A percentile compares a stretch with the other conserved stretches of the same genome.
Evolutionary conservation across 495 filamentous ascomycete species (phyloP).

Genomic region (Aspergillus bertholletiae): DNA sequence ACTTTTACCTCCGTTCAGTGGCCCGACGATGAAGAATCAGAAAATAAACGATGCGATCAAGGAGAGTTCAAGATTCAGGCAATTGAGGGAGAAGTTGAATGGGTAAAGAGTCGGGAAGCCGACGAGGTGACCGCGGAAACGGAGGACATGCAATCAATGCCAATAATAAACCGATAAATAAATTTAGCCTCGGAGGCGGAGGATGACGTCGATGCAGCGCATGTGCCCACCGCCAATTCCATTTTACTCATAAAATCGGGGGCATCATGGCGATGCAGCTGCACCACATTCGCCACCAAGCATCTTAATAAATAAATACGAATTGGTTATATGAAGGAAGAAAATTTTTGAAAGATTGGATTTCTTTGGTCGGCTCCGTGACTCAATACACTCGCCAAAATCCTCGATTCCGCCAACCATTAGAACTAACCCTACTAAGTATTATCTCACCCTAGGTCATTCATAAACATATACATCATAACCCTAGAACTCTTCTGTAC

Average conservation of each 20-base stretch:
- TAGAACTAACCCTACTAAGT: neutral
- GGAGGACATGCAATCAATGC: too few relatives aligned
- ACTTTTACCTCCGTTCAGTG: neutral
- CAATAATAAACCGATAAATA: neutral
- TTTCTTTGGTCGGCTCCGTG: too few relatives aligned
- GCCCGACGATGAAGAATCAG: neutral
- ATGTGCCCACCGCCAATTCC: neutral
- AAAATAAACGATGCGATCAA: neutral
- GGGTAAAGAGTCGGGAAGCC: neutral
- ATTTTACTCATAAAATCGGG: too few relatives aligned
- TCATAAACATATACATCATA: constrained; percentile 8
- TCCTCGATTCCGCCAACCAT: neutral
- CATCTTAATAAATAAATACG: too few relatives aligned
- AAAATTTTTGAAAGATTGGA: too few relatives aligned
- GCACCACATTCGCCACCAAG: too few relatives aligned
- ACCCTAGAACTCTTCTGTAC: neutral
- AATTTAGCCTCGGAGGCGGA: neutral
- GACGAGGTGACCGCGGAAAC: neutral
- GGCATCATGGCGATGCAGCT: too few relatives aligned
- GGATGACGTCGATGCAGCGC: constrained; percentile 17
- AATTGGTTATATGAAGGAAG: too few relatives aligned
- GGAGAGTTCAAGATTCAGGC: neutral
- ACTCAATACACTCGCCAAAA: too few relatives aligned
- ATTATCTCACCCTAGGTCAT: neutral
- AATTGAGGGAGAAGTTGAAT: neutral